phyloP scores from a whole-genome alignment of 768 basidiomycete genomes.

The Fistulinella prunicolor region DNA sequence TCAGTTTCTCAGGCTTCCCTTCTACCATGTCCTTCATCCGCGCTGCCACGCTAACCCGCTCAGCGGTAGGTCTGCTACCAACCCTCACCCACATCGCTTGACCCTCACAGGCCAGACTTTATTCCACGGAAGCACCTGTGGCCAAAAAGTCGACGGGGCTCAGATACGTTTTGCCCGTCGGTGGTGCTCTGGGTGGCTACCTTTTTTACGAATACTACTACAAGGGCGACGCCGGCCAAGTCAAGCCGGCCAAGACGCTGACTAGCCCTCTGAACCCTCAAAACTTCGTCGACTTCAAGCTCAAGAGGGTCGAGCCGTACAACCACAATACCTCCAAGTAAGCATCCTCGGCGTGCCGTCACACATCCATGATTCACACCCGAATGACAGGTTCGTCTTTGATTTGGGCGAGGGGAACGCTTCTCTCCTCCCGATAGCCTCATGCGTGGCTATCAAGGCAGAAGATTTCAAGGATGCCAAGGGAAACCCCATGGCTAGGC shows the following conservation, averaged over 20 bases:
- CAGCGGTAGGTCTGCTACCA: constrained; percentile 32
- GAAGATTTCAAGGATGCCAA: constrained; percentile 69
- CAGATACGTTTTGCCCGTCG: constrained; percentile 36
- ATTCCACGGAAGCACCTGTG: constrained; percentile 43
- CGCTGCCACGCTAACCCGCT: constrained; percentile 39
- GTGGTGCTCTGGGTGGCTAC: constrained; percentile 41
- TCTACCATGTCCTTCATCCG: constrained; percentile 45
- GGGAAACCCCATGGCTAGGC: constrained; percentile 84
- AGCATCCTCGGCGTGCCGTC: constrained; percentile 17
- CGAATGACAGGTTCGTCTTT: constrained; percentile 62
- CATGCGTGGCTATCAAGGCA: constrained; percentile 74
- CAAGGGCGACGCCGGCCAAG: constrained; percentile 26
- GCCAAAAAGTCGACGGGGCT: constrained; percentile 50
- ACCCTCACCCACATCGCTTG: background rate
- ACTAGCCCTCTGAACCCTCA: constrained; percentile 74
- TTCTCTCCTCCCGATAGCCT: constrained; percentile 75
- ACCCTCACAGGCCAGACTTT: constrained; percentile 39
- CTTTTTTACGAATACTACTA: constrained; percentile 52
- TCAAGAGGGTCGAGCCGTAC: constrained; percentile 79
- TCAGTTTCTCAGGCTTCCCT: constrained; percentile 16
- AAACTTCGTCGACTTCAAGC: constrained; percentile 74
- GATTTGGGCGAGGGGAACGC: constrained; percentile 76
- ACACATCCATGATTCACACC: background rate
- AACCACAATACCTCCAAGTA: constrained; percentile 92
- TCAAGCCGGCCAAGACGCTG: constrained; percentile 40